phyloP scores from a whole-genome alignment of 2,329 filamentous ascomycete genomes.

The Fusarium gaditjirri region DNA sequence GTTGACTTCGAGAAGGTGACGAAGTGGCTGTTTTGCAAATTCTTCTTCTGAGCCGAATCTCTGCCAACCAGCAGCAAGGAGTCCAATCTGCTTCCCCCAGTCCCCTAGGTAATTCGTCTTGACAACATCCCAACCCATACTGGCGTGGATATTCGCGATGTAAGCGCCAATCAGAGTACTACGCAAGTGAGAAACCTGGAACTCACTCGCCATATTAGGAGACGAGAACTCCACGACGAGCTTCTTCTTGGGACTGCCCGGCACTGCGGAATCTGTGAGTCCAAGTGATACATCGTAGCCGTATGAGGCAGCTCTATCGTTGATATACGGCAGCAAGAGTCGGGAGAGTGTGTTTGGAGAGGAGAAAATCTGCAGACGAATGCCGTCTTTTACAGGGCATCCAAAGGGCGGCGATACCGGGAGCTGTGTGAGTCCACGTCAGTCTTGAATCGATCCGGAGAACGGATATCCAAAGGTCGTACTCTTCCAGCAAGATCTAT shows the following conservation, averaged over 20 bases:
- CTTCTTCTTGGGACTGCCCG: slow-evolving; percentile 38
- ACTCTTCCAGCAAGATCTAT: slow-evolving; percentile 38
- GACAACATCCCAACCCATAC: slow-evolving; percentile 74
- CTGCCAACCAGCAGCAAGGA: slow-evolving; percentile 73
- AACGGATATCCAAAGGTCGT: not conserved
- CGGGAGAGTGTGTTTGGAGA: slow-evolving; percentile 39
- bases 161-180: slow-evolving; percentile 78
- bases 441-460: too few species aligned
- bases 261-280: slow-evolving; percentile 7
- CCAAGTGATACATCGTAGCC: slow-evolving; percentile 39
- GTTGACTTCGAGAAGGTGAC: slow-evolving; percentile 75
- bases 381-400: slow-evolving; percentile 39
- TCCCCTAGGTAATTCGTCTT: slow-evolving; percentile 79
- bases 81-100: slow-evolving; percentile 76
- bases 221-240: slow-evolving; percentile 78
- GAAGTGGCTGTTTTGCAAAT: slow-evolving; percentile 71
- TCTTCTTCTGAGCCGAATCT: slow-evolving; percentile 73
- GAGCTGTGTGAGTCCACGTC: too few species aligned
- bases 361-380: slow-evolving; percentile 37
- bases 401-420: slow-evolving; percentile 5
- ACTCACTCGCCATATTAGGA: slow-evolving; percentile 79
- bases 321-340: slow-evolving; percentile 38
- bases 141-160: slow-evolving; percentile 71
- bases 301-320: slow-evolving; percentile 29
- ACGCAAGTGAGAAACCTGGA: slow-evolving; percentile 74